Conservation (phyloP, 257 asterid species). For the Datura wrightii region DNA sequence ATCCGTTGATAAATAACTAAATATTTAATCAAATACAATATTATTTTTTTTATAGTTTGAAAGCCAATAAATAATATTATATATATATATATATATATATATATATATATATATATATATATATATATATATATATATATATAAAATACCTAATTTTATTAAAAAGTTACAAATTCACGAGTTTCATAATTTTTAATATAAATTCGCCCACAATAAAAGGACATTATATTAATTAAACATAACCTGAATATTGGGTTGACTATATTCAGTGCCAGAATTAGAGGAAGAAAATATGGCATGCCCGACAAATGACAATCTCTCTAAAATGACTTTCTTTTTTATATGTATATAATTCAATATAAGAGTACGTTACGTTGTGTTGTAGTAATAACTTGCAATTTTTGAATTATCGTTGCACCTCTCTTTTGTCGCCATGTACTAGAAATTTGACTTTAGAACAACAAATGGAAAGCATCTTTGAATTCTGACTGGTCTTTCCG, state of each 20-base stretch:
- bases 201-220: too few species aligned
- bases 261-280: not conserved
- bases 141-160: too few species aligned
- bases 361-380: not conserved
- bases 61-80: too few species aligned
- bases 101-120: too few species aligned
- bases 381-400: not conserved
- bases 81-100: too few species aligned
- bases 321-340: constrained; percentile 7
- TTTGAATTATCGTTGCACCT: not conserved
- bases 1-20: too few species aligned
- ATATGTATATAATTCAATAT: not conserved
- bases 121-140: too few species aligned
- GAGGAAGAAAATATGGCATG: constrained; percentile 15
- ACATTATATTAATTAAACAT: not conserved
- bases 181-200: too few species aligned
- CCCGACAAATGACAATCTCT: constrained; percentile 10
- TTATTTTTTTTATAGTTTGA: too few species aligned
- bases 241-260: not conserved
- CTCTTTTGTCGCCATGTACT: not conserved
- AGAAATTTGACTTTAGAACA: not conserved
- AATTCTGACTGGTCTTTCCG: not conserved
- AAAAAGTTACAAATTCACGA: too few species aligned
- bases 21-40: too few species aligned
- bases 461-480: constrained; percentile 14